Evolutionary conservation across 495 filamentous ascomycete species (phyloP).

Genomic region (Alectoria sarmentosa): DNA sequence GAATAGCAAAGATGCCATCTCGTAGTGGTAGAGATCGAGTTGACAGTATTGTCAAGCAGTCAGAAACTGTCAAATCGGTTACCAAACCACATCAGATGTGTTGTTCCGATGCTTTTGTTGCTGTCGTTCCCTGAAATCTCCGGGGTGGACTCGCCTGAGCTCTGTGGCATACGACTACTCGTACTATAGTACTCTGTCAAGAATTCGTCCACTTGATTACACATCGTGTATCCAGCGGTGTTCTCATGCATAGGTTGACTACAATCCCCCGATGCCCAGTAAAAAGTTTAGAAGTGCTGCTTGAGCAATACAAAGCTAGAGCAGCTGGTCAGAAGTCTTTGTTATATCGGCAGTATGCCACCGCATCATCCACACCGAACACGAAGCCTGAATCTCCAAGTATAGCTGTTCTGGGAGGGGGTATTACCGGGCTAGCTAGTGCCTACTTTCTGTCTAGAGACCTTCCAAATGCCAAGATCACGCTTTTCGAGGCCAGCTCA

Average conservation of each 20-base stretch:
- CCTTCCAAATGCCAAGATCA: constrained; percentile 55
- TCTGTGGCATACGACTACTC: too few species aligned
- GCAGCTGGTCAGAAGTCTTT: constrained; percentile 20
- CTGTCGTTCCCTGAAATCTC: background rate
- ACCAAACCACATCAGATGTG: background rate
- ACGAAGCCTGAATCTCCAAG: constrained; percentile 25
- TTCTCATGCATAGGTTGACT: constrained; percentile 11
- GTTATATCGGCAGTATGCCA: constrained; percentile 5
- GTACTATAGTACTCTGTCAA: too few species aligned
- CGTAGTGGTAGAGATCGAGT: background rate
- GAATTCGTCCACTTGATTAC: background rate
- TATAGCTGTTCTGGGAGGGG: constrained; percentile 76
- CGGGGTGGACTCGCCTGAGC: too few species aligned
- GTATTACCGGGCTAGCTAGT: constrained; percentile 80
- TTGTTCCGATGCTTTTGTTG: background rate
- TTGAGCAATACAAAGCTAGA: constrained; percentile 25
- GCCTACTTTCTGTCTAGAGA: constrained; percentile 65
- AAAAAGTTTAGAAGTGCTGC: constrained; percentile 21
- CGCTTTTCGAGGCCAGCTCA: constrained; percentile 65
- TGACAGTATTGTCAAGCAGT: background rate
- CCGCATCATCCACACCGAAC: background rate
- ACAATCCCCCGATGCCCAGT: constrained; percentile 9
- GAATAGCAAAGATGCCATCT: background rate
- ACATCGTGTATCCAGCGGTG: background rate
- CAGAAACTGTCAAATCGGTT: background rate